These are phyloP conservation scores for Tulasnella calospora DNA, from an alignment of 768 basidiomycete species.

Conservation along the genomic window DNA sequence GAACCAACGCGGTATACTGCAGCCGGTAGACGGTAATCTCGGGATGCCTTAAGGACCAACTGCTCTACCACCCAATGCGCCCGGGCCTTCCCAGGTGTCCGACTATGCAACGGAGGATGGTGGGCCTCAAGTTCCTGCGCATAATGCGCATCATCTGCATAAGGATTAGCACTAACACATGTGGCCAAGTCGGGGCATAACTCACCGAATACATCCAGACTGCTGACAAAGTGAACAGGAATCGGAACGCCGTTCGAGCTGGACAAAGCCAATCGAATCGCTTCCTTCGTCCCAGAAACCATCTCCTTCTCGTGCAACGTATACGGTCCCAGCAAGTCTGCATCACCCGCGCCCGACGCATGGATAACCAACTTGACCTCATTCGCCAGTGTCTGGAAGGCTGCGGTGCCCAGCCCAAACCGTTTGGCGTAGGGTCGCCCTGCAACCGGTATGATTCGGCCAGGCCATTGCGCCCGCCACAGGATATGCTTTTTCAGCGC, in stretches of 20 bases:
- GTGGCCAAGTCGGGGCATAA: background rate
- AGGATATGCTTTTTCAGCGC: background rate
- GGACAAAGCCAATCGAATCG: conserved; percentile 15
- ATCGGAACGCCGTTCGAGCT: background rate
- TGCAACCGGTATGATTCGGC: conserved; percentile 18
- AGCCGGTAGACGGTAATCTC: conserved; percentile 21
- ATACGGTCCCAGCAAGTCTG: conserved; percentile 3
- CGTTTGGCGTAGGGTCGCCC: background rate
- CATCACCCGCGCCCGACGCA: background rate
- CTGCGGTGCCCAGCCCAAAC: background rate
- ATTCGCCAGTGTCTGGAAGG: conserved; percentile 13
- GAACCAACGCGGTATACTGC: conserved; percentile 19
- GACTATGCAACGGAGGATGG: conserved; percentile 18
- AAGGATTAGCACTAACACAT: background rate
- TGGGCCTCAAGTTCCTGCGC: conserved; percentile 6
- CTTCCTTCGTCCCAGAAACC: conserved; percentile 17
- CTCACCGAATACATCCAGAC: conserved; percentile 23
- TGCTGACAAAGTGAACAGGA: conserved; percentile 18
- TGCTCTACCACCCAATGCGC: conserved; percentile 22
- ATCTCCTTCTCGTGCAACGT: conserved; percentile 1
- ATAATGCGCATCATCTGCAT: background rate
- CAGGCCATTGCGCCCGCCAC: conserved; percentile 17
- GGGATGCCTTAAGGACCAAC: conserved; percentile 9
- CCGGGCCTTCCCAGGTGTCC: conserved; percentile 14
- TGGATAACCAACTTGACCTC: conserved; percentile 17